A percentile compares a stretch with the other conserved stretches of the same genome.
Conservation (phyloP, 1,284 basidiomycete genomes). For the Violaceomyces palustris region DNA sequence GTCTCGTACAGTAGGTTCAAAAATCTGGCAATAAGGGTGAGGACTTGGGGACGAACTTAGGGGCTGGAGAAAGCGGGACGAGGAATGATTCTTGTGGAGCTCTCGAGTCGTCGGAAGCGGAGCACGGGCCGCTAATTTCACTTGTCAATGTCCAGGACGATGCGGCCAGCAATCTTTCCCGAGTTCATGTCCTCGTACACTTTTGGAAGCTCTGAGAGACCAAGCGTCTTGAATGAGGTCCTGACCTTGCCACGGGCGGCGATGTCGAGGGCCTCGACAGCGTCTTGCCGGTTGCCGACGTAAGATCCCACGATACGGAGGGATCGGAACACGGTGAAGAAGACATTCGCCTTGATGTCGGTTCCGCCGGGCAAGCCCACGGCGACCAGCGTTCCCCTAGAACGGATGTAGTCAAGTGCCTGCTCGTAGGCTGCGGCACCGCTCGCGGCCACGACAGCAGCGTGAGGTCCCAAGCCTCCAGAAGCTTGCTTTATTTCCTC, state of each 20-base stretch:
- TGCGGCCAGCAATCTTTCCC: conserved; percentile 62
- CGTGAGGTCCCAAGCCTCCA: conserved; percentile 70
- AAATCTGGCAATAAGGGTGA: too few species aligned
- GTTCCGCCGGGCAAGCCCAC: conserved; percentile 68
- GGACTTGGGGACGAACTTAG: too few species aligned
- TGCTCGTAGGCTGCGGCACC: conserved; percentile 63
- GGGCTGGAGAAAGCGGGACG: too few species aligned
- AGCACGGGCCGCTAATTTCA: conserved; percentile 2
- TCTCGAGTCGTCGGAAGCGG: too few species aligned
- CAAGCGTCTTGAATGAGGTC: conserved; percentile 59
- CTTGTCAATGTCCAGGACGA: conserved; percentile 60
- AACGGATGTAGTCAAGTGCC: conserved; percentile 62
- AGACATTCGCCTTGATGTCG: conserved; percentile 64
- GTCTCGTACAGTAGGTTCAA: too few species aligned
- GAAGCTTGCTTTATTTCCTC: conserved; percentile 61
- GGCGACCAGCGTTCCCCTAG: conserved; percentile 65
- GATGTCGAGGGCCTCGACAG: conserved; percentile 61
- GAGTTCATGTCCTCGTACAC: conserved; percentile 60
- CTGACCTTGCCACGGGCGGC: conserved; percentile 67
- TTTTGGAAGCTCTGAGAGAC: conserved; percentile 60
- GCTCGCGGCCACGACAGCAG: conserved; percentile 54
- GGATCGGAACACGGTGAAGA: conserved; percentile 60
- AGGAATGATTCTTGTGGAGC: too few species aligned
- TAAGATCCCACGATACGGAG: conserved; percentile 70
- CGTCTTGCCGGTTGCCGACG: conserved; percentile 59